Evolutionary conservation across 768 basidiomycete species (phyloP), one percentile per base, ranked within the genome.

Genomic region (Mycena polygramma): DNA sequence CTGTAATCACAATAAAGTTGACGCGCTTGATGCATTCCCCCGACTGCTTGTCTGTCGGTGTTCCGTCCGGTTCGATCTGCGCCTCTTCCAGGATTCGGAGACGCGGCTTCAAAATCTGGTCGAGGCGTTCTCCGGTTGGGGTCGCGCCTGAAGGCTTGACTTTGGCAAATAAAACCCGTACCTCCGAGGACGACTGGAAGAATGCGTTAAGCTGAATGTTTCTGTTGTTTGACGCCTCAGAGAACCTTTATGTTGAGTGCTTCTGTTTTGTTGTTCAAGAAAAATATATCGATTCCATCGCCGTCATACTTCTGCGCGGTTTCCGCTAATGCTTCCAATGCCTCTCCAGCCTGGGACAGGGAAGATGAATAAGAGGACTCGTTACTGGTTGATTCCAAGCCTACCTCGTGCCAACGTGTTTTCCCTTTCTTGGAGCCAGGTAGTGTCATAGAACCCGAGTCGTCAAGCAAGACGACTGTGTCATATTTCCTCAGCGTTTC

Each of bases 221-320:
- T 7, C 39, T 45, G 20, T 41, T n/a, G 35, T 15, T 17, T n/a
- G 53, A 37, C 41, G 30, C 30, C 30, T 6, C 30, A 35, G 53
- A 76, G 57, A 66, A 81, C 88, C 79, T 81, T 85, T 66, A 89
- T 55, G 66, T 83, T 81, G 13, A 63, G 54, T 0, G 82, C 82
- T 41, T 74, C 73, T 61, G 63, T 73, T 37, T 63, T 49, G 59
- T 82, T 76, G 69, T 91, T 91, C 62, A 92, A 74, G 79, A 92
- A 92, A 72, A 88, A 78, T 6, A 92, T 81, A 67, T 92, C 91
- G 48, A 92, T 85, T 3, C 91, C 91, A 66, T 90, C 85, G 8
- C 71, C 75, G 69, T 90, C 90, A 61, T 91, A 90, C 48, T 77
- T 68, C 1, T 83, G 77, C 0, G 89, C 89, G 8, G 79, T 78